Conservation (phyloP, 306 rosid species). For the Luffa acutangula region DNA sequence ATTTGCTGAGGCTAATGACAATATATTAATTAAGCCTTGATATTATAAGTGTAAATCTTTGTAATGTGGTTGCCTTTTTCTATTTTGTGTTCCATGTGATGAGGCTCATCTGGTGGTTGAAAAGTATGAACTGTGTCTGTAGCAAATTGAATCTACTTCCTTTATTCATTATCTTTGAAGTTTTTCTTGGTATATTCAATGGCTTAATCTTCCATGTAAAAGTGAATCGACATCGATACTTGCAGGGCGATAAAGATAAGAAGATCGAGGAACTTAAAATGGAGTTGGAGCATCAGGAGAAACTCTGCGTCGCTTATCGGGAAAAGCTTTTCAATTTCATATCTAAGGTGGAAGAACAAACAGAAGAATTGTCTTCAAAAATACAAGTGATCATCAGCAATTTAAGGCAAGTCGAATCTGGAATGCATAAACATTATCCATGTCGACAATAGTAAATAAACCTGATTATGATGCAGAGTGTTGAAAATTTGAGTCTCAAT, state of each 20-base stretch:
- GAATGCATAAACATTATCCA: constrained; percentile 29
- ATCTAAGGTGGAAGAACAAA: constrained; percentile 49
- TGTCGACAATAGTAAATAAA: constrained; percentile 3
- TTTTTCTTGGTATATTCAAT: neutral
- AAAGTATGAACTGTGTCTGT: neutral
- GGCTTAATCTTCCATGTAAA: neutral
- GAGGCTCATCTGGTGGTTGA: neutral
- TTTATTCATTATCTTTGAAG: neutral
- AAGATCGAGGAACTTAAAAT: constrained; percentile 68
- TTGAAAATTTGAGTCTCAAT: neutral
- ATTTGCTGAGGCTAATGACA: too few relatives aligned
- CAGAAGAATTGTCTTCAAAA: constrained; percentile 61
- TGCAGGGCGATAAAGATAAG: constrained; percentile 74
- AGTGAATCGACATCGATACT: neutral
- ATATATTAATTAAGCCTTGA: too few relatives aligned
- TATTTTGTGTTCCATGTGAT: neutral
- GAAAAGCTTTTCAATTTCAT: constrained; percentile 59
- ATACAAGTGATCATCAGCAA: constrained; percentile 52
- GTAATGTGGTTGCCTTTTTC: too few relatives aligned
- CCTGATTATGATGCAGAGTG: neutral
- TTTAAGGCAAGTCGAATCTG: constrained; percentile 61
- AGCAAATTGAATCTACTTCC: neutral
- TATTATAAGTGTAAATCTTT: too few relatives aligned
- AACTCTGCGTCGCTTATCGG: constrained; percentile 51
- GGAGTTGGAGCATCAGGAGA: constrained; percentile 81